Base-by-base conservation (phyloP, 306 rosid genomes). In the Gillenia trifoliata region DNA sequence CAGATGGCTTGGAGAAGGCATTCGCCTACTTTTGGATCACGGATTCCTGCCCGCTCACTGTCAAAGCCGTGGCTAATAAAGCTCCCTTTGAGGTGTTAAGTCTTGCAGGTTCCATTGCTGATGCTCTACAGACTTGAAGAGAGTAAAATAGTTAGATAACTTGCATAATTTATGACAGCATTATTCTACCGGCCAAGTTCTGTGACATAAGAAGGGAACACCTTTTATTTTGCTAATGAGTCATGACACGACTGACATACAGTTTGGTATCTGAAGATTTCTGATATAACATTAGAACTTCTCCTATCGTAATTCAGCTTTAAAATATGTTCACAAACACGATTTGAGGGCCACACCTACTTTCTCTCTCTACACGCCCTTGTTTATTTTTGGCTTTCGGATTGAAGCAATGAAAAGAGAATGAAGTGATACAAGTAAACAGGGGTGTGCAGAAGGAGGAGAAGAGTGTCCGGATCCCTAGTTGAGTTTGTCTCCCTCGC, bases 11-110 rank as follows among this genome's bases (percentile, higher is more conserved):
- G 50, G 83, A 88, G 79, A 86, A 80, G 59, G 88, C 90, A 11
- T 94, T 92, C 80, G 68, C 97, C 60, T 73, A 89, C 88, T 94
- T 94, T 75, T 94, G 99, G 97, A 94, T 90, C 82, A 94, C 97
- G 33, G 99, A 94, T 86, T 94, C 97, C 72, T 94, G 97, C 85
- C 92, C 97, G 0, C 84, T 82, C 3, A 94, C 97, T 30, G 96
- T 90, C 85, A 84, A 89, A 82, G 93, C 89, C 34, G 79, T 92
- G 31, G 86, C 76, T 61, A 80, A 92, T 71, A 80, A 78, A 75
- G 95, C 97, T 78, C 97, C 97, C 60, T 94, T 90, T 71, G 96
- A 92, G 87, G 90, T 94, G 25, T 20, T 94, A 79, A 92, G 96
- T 79, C 92, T 94, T 9, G 99, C 99, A 19, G 91, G 89, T 61